These are phyloP conservation scores for Termitomyces sp. DNA, from an alignment of 768 basidiomycete genomes.

Conservation along the genomic window DNA sequence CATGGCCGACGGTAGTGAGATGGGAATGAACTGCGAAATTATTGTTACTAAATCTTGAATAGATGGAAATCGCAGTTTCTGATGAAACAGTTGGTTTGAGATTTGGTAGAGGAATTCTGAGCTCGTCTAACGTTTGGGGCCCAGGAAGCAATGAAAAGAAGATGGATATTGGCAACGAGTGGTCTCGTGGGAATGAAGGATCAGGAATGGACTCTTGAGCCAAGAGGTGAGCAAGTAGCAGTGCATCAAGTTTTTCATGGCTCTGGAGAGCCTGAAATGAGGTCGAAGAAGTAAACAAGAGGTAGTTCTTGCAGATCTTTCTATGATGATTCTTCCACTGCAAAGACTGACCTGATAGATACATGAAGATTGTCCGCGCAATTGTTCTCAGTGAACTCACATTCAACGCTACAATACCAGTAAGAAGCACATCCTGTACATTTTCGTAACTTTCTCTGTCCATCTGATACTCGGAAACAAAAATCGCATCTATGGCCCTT, in stretches of 20 bases:
- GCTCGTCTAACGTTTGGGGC: conserved; percentile 19
- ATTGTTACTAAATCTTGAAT: conserved; percentile 72
- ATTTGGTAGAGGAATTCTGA: conserved; percentile 26
- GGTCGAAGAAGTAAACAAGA: conserved; percentile 40
- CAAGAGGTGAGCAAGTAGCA: conserved; percentile 62
- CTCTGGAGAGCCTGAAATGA: conserved; percentile 45
- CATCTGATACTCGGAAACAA: conserved; percentile 42
- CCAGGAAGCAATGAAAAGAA: conserved; percentile 47
- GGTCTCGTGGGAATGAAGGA: conserved; percentile 16
- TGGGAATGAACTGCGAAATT: conserved; percentile 79
- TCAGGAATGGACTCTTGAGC: conserved; percentile 31
- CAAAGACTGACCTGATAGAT: conserved; percentile 52
- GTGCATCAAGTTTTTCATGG: conserved; percentile 57
- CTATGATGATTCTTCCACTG: conserved; percentile 70
- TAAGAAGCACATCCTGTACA: conserved; percentile 68
- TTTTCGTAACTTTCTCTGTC: conserved; percentile 36
- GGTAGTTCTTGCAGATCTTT: conserved; percentile 61
- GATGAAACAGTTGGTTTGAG: conserved; percentile 26
- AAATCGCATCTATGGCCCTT: conserved; percentile 67
- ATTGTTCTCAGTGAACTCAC: conserved; percentile 37
- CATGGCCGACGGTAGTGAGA: conserved; percentile 66
- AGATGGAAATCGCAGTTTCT: conserved; percentile 31
- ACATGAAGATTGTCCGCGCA: background rate
- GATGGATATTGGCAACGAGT: conserved; percentile 23
- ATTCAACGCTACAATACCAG: conserved; percentile 68